phyloP scores from a whole-genome alignment of 2,329 filamentous ascomycete genomes.

The Gaeumannomyces sp. region DNA sequence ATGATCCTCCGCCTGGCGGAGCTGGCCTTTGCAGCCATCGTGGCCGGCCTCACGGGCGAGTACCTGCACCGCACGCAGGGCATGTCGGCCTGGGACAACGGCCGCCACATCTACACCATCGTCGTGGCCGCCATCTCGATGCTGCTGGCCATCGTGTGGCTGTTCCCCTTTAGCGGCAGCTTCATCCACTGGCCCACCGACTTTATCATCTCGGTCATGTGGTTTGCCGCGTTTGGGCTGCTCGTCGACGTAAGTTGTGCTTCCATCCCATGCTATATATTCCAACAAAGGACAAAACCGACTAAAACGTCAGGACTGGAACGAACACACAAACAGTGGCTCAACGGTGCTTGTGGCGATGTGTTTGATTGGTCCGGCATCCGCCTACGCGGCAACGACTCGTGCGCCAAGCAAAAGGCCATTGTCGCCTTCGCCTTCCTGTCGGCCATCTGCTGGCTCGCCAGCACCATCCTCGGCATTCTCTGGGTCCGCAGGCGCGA shows the following conservation, averaged over 20 bases:
- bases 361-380: conserved; percentile 57
- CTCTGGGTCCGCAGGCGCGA: conserved; percentile 45
- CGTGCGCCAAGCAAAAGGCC: conserved; percentile 66
- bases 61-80: conserved; percentile 50
- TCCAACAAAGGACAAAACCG: too few relatives aligned
- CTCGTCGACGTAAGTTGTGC: conserved; percentile 50
- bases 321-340: too few relatives aligned
- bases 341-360: conserved; percentile 44
- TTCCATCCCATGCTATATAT: too few relatives aligned
- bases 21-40: conserved; percentile 65
- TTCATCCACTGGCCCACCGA: conserved; percentile 70
- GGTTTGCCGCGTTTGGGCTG: conserved; percentile 65
- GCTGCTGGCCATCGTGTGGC: conserved; percentile 63
- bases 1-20: conserved; percentile 51
- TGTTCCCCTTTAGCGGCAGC: conserved; percentile 61
- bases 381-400: conserved; percentile 35
- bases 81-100: conserved; percentile 46
- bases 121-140: conserved; percentile 65
- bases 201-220: conserved; percentile 59
- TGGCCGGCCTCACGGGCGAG: conserved; percentile 62
- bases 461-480: conserved; percentile 51
- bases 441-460: conserved; percentile 65
- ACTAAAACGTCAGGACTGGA: too few relatives aligned
- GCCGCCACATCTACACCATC: conserved; percentile 69
- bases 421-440: conserved; percentile 67